These are phyloP conservation scores for Saccharum hybrid DNA, from an alignment of 202 grass and related monocot genomes.

Conservation along the genomic window DNA sequence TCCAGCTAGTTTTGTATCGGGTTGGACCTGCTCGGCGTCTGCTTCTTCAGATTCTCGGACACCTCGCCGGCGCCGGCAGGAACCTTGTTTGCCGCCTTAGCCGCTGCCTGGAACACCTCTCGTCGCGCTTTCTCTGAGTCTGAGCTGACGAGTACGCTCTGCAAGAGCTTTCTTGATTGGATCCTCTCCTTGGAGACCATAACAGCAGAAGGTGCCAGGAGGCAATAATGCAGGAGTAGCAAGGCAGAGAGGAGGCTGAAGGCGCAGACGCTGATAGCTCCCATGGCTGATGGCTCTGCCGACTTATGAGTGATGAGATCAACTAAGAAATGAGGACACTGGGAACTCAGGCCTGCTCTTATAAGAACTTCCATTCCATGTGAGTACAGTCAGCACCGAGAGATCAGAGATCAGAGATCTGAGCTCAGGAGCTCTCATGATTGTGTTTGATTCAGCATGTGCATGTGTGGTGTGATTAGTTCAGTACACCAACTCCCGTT, in stretches of 20 bases:
- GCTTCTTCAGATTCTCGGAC: slow-evolving; percentile 44
- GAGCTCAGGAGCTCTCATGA: slow-evolving; percentile 2
- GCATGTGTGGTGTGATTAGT: background rate
- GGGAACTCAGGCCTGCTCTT: background rate
- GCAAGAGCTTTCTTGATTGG: slow-evolving; percentile 42
- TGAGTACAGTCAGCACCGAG: slow-evolving; percentile 24
- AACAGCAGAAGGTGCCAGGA: background rate
- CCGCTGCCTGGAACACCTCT: slow-evolving; percentile 5
- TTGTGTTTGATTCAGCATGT: slow-evolving; percentile 27
- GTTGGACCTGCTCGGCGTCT: slow-evolving; percentile 53
- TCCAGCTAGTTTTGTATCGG: slow-evolving; percentile 55
- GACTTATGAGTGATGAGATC: background rate
- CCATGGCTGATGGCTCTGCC: slow-evolving; percentile 28
- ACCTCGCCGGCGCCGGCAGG: background rate
- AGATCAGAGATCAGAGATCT: slow-evolving; percentile 26
- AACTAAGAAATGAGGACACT: background rate
- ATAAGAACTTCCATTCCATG: slow-evolving; percentile 34
- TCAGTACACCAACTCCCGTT: background rate
- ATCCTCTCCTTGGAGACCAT: slow-evolving; percentile 1
- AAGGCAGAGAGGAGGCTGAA: slow-evolving; percentile 38
- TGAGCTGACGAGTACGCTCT: slow-evolving; percentile 14
- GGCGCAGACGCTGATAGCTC: slow-evolving; percentile 14
- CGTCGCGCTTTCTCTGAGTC: slow-evolving; percentile 17
- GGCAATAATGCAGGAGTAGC: slow-evolving; percentile 43
- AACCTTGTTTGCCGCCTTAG: background rate